Percentiles rank a stretch among this genome's conserved stretches.
Evolutionary conservation across 306 rosid species (phyloP).

Genomic region (Lathyrus sativus): DNA sequence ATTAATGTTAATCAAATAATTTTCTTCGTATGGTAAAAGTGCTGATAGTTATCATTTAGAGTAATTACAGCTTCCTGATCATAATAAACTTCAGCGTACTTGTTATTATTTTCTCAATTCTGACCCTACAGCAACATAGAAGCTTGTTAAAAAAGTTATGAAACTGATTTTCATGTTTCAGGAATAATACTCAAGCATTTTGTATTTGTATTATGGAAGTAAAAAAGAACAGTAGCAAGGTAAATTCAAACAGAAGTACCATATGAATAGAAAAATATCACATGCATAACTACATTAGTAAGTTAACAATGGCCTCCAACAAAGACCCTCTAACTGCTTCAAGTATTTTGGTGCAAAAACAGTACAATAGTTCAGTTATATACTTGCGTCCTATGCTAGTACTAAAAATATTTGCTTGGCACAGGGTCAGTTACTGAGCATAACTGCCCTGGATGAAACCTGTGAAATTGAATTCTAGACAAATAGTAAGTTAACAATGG

Average conservation of each 20-base stretch:
- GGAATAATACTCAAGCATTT: background rate
- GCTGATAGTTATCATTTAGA: slow-evolving; percentile 5
- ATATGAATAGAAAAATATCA: no score
- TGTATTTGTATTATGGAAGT: background rate
- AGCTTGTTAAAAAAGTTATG: background rate
- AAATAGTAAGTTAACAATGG: background rate
- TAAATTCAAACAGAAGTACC: background rate
- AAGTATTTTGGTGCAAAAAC: background rate
- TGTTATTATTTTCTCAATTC: background rate
- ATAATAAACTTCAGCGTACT: slow-evolving; percentile 42
- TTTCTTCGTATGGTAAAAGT: slow-evolving; percentile 10
- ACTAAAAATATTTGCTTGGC: background rate
- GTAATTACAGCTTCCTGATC: slow-evolving; percentile 27
- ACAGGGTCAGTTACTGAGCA: slow-evolving; percentile 1
- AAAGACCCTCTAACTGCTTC: no score
- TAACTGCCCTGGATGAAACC: background rate
- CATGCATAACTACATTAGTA: no score
- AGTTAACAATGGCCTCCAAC: no score
- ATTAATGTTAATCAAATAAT: slow-evolving; percentile 5
- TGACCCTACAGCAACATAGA: slow-evolving; percentile 1
- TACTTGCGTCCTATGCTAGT: background rate
- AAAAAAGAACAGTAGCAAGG: background rate
- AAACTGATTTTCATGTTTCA: background rate
- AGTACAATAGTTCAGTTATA: background rate
- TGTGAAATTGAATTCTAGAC: slow-evolving; percentile 28